These are phyloP conservation scores for Xylaria palmicola DNA, from an alignment of 495 filamentous ascomycete genomes.

Conservation along the genomic window DNA sequence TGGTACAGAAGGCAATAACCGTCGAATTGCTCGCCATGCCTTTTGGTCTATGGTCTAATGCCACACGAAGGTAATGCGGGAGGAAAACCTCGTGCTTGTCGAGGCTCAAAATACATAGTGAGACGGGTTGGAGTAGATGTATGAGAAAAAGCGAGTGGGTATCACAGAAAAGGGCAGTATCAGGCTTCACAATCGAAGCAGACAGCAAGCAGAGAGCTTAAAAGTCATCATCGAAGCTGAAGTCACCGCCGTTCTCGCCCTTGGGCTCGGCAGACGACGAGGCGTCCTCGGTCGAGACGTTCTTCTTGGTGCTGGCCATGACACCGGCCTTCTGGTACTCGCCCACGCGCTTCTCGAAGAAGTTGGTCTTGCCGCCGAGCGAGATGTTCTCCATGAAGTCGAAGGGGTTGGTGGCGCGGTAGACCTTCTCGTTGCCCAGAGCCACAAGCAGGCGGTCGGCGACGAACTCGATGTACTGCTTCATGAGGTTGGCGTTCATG, in stretches of 20 bases:
- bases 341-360: constrained; percentile 99
- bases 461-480: constrained; percentile 99
- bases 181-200: neutral
- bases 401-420: constrained; percentile 91
- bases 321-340: constrained; percentile 99
- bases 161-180: constrained; percentile 20
- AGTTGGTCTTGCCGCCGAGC: constrained; percentile 98
- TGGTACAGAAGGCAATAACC: neutral
- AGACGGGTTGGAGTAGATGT: neutral
- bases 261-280: constrained; percentile 49
- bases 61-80: neutral
- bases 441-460: constrained; percentile 91
- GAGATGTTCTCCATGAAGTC: constrained; percentile 99
- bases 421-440: constrained; percentile 90
- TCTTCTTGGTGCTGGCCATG: constrained; percentile 91
- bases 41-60: constrained; percentile 18
- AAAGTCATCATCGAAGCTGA: constrained; percentile 96
- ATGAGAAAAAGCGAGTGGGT: constrained; percentile 26
- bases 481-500: constrained; percentile 97
- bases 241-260: constrained; percentile 70
- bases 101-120: constrained; percentile 14
- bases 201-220: constrained; percentile 46
- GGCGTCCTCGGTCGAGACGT: constrained; percentile 51
- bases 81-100: neutral
- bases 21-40: constrained; percentile 13